Base-by-base conservation (phyloP, 768 basidiomycete species). In the Xerocomus spinulosus region DNA sequence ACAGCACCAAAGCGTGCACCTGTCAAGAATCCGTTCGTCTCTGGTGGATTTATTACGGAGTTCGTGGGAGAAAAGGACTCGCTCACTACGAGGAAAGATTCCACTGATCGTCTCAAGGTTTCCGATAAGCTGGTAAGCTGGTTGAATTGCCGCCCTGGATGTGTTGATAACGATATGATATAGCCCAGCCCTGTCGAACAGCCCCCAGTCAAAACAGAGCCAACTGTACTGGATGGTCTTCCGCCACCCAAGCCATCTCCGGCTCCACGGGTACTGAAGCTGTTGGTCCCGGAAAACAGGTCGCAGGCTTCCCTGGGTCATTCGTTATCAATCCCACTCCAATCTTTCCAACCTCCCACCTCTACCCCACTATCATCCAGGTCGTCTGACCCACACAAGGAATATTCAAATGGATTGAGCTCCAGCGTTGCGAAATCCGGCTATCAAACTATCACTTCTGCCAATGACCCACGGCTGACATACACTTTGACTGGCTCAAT, bases 31-130 rank as follows among this genome's bases (percentile, higher is more conserved):
- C 69, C 75, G n/a, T 77, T 79, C 46, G 71, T 78, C 10, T 76
- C 76, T 9, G 73, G 69, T n/a, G 76, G 78, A 17, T 73, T 76
- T 38, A 61, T 77, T 48, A 73, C 72, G 13, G 74, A 74, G 42
- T 76, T 77, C 29, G 67, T 67, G 26, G 67, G 66, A 17, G 54
- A 54, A 29, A 58, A 58, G 17, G 56, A 61, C 12, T 59, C 62
- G 5, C 25, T 52, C 13, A 54, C 46, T 8, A 61, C 47, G 12
- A 57, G 24, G 35, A 65, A 61, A 43, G 57, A 54, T 24, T 52
- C 56, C 17, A 40, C 30, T 13, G 65, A 67, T 9, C 43, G n/a
- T 26, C 28, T 18, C 32, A 48, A 47, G n/a, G 25, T 35, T 20
- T 41, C 58, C 32, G 54, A 58, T 9, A 32, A 48, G 30, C 23